Percentiles rank a stretch among this genome's conserved stretches.
phyloP scores from a whole-genome alignment of 2,329 filamentous ascomycete genomes.

The Metarhizium album region DNA sequence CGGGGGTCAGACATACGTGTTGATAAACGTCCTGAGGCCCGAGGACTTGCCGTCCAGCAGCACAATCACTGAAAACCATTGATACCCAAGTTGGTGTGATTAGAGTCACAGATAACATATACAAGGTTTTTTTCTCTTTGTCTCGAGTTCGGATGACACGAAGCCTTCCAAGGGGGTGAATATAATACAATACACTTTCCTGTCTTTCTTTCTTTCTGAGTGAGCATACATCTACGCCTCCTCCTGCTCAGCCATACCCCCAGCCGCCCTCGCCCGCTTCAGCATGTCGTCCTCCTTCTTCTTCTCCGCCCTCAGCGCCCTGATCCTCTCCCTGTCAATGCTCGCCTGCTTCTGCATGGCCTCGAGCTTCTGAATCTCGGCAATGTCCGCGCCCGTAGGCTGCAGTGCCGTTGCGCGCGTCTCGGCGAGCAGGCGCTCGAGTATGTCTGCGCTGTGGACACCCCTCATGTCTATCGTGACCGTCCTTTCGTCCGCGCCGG shows the following conservation, averaged over 20 bases:
- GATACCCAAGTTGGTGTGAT: background rate
- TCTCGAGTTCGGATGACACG: constrained; percentile 13
- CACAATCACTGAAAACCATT: background rate
- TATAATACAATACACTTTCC: constrained; percentile 2
- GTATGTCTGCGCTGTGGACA: constrained; percentile 49
- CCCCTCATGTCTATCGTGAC: constrained; percentile 54
- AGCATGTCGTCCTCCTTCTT: constrained; percentile 48
- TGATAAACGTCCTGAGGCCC: background rate
- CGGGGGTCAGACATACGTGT: background rate
- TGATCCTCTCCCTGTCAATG: constrained; percentile 42
- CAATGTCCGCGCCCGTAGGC: constrained; percentile 48
- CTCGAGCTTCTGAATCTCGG: constrained; percentile 46
- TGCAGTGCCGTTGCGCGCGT: constrained; percentile 49
- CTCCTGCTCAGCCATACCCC: constrained; percentile 25
- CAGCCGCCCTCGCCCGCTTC: constrained; percentile 28
- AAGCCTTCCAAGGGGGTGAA: constrained; percentile 10
- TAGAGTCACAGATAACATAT: background rate
- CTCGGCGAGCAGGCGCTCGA: constrained; percentile 49
- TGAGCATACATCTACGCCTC: constrained; percentile 12
- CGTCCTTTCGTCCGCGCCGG: constrained; percentile 36
- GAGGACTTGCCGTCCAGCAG: background rate
- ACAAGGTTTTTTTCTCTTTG: background rate
- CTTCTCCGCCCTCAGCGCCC: constrained; percentile 42
- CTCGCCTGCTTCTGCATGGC: constrained; percentile 40
- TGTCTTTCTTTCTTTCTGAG: no score